Base-by-base conservation (phyloP, 1,284 basidiomycete species). In the Ustilago vetiveriae region DNA sequence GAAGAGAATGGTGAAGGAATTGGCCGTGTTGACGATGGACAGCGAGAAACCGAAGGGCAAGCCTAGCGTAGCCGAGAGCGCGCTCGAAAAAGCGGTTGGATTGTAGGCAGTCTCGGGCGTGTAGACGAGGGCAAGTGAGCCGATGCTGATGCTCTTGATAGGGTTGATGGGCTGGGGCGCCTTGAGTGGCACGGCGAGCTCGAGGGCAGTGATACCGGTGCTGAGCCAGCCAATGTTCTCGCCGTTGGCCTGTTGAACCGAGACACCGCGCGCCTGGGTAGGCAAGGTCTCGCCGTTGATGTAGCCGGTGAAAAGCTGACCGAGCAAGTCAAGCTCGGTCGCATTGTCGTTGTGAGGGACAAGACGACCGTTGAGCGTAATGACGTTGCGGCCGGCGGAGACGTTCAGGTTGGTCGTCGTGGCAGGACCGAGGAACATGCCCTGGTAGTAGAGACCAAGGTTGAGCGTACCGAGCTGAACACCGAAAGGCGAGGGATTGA, bases 41-140 rank as follows among this genome's bases (percentile, higher is more conserved):
- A 91, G 48, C 23, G 84, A 83, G 82, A 92, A 91, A n/a, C 90
- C 90, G 71, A 92, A 92, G 26, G 90, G 90, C 49, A 92, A 82
- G 57, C 85, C 88, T 66, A 92, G 84, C 30, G 80, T 81, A 13
- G 89, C 90, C 27, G 85, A 84, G 21, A 91, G 85, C 9, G 86
- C 84, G 65, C 86, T 84, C 69, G 88, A 90, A 56, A 86, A 85
- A 7, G 87, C 83, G 26, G 82, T 81, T 0, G 90, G 90, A 19
- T 83, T 82, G 87, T 88, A 91, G 30, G 89, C 86, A 2, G 82
- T 82, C n/a, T 84, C 79, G 53, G 84, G 79, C 7, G 85, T 85
- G 81, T 90, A 92, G 6, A 82, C 81, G 24, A 92, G 84, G 30
- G 84, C 86, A 65, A 92, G 82, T 57, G 86, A 85, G 29, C 87